These are phyloP conservation scores for Tuber melanosporum DNA, from an alignment of 495 filamentous ascomycete species.

Conservation along the genomic window DNA sequence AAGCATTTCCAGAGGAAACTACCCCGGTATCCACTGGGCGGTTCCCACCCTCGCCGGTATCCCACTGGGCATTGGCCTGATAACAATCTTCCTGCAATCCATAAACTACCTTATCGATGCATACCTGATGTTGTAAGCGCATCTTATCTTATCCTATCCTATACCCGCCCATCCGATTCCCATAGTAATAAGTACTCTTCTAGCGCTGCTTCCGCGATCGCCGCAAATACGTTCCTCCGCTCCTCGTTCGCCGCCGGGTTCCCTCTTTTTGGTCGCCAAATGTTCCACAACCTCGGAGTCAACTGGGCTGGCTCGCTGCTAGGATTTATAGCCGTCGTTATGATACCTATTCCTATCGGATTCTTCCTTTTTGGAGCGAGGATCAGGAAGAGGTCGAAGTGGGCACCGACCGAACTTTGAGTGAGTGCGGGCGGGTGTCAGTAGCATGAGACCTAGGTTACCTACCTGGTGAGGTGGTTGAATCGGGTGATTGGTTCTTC, in stretches of 20 bases:
- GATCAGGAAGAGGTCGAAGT: constrained; percentile 61
- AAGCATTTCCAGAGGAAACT: constrained; percentile 13
- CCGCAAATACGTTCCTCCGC: constrained; percentile 81
- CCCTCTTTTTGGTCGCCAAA: constrained; percentile 73
- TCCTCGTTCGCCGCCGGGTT: constrained; percentile 70
- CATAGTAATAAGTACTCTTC: constrained; percentile 1
- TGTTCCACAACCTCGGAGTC: constrained; percentile 68
- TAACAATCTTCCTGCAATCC: constrained; percentile 76
- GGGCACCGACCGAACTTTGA: constrained; percentile 52
- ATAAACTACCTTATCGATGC: constrained; percentile 85
- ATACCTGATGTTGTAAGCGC: constrained; percentile 72
- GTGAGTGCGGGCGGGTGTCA: neutral
- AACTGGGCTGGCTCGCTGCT: constrained; percentile 72
- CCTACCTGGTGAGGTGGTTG: neutral
- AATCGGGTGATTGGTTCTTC: neutral
- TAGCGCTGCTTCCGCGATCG: constrained; percentile 76
- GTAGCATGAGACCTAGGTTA: neutral
- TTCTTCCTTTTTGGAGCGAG: constrained; percentile 59
- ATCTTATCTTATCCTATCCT: neutral
- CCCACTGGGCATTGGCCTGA: constrained; percentile 54
- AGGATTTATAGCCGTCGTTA: constrained; percentile 59
- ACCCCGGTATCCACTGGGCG: constrained; percentile 65
- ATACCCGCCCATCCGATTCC: constrained; percentile 1
- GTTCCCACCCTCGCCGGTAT: constrained; percentile 67
- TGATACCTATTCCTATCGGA: constrained; percentile 69